Percentiles rank a stretch among this genome's conserved stretches.
phyloP scores from a whole-genome alignment of 169 alveolate species.

The Ophryocystis elektroscirrha region DNA sequence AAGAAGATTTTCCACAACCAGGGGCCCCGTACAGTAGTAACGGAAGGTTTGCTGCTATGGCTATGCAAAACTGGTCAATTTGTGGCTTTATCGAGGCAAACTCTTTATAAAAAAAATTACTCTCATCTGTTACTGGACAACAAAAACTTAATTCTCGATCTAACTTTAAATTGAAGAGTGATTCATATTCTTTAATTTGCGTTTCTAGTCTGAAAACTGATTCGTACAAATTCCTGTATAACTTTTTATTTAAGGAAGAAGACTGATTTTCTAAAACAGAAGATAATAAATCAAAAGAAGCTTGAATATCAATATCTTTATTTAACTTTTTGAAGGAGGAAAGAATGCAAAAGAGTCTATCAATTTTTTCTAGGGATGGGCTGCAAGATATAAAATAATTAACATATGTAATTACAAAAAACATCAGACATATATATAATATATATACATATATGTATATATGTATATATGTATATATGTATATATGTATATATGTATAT shows the following conservation, averaged over 20 bases:
- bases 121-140: background rate
- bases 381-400: background rate
- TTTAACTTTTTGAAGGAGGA: background rate
- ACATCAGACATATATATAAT: background rate
- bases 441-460: constrained; percentile 1
- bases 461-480: constrained; percentile 1
- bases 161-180: constrained; percentile 2
- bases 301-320: background rate
- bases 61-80: constrained; percentile 3
- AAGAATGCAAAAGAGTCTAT: background rate
- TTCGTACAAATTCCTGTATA: background rate
- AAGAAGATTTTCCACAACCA: constrained; percentile 18
- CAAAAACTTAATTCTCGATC: background rate
- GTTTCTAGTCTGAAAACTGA: background rate
- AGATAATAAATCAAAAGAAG: background rate
- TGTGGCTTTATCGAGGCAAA: constrained; percentile 3
- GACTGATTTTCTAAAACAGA: background rate
- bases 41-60: constrained; percentile 13
- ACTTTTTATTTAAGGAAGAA: background rate
- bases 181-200: constrained; percentile 8
- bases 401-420: background rate
- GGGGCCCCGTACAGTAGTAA: constrained; percentile 13
- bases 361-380: constrained; percentile 4
- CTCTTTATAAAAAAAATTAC: constrained; percentile 6
- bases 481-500: background rate